Percentiles rank a stretch among this genome's conserved stretches.
phyloP scores from a whole-genome alignment of 116 monocot genomes.

The Cymodocea nodosa region DNA sequence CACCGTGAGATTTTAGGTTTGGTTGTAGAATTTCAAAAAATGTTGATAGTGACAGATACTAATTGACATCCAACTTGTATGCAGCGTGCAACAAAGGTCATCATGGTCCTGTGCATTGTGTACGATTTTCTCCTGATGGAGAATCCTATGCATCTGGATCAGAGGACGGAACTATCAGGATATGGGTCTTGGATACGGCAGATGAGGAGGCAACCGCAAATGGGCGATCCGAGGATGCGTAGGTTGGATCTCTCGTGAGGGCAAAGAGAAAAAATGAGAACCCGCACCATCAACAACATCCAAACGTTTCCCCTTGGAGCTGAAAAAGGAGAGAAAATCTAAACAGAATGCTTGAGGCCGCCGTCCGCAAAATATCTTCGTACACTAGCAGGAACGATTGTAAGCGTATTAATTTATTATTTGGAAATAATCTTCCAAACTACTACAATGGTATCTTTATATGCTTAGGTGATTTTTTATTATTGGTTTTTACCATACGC shows the following conservation, averaged over 20 bases:
- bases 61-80: neutral
- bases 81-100: constrained; percentile 92
- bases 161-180: constrained; percentile 86
- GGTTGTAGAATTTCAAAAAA: neutral
- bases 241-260: constrained; percentile 22
- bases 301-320: neutral
- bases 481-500: too few species aligned
- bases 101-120: constrained; percentile 83
- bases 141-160: constrained; percentile 88
- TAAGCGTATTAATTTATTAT: neutral
- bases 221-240: constrained; percentile 18
- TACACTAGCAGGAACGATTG: neutral
- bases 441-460: too few species aligned
- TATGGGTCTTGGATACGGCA: constrained; percentile 48
- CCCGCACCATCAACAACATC: constrained; percentile 4
- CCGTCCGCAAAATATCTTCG: neutral
- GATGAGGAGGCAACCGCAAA: constrained; percentile 20
- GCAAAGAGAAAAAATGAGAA: constrained; percentile 29
- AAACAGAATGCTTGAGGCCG: neutral
- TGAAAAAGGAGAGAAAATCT: constrained; percentile 11
- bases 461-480: too few species aligned
- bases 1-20: neutral
- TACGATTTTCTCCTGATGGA: constrained; percentile 70
- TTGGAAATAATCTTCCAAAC: neutral
- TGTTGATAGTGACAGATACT: too few species aligned